Evolutionary conservation across 2,329 filamentous ascomycete species (phyloP).

Genomic region (Colletotrichum paranaense): DNA sequence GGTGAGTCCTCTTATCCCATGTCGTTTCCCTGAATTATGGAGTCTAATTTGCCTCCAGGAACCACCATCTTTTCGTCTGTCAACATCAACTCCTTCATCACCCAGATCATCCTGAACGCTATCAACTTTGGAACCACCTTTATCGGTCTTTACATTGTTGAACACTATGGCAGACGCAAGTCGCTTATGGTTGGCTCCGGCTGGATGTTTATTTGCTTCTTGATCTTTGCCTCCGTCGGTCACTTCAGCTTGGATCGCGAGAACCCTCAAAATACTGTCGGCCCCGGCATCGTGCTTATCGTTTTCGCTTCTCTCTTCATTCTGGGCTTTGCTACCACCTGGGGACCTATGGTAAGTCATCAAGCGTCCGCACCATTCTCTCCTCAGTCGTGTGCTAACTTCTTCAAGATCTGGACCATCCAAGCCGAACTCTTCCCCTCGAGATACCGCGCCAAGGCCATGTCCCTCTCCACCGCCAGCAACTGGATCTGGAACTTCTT

Average conservation of each 20-base stretch:
- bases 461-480: slow-evolving; percentile 69
- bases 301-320: slow-evolving; percentile 74
- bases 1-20: no score
- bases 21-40: slow-evolving; percentile 54
- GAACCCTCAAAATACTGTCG: slow-evolving; percentile 47
- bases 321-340: slow-evolving; percentile 68
- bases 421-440: slow-evolving; percentile 74
- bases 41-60: slow-evolving; percentile 65
- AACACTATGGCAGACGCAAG: slow-evolving; percentile 73
- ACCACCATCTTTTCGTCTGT: slow-evolving; percentile 62
- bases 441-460: slow-evolving; percentile 69
- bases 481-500: slow-evolving; percentile 83
- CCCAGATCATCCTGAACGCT: slow-evolving; percentile 73
- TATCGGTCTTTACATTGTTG: slow-evolving; percentile 76
- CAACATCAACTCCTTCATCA: slow-evolving; percentile 69
- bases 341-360: slow-evolving; percentile 31
- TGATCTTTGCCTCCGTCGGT: slow-evolving; percentile 66
- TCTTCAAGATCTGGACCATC: slow-evolving; percentile 65
- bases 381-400: background rate
- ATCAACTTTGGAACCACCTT: slow-evolving; percentile 78
- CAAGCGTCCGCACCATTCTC: background rate
- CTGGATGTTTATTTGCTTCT: slow-evolving; percentile 71
- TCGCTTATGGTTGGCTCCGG: slow-evolving; percentile 71
- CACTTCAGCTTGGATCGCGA: slow-evolving; percentile 57
- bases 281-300: slow-evolving; percentile 69